Conservation (phyloP, 2,329 filamentous ascomycete genomes). For the Exserohilum rostratum region DNA sequence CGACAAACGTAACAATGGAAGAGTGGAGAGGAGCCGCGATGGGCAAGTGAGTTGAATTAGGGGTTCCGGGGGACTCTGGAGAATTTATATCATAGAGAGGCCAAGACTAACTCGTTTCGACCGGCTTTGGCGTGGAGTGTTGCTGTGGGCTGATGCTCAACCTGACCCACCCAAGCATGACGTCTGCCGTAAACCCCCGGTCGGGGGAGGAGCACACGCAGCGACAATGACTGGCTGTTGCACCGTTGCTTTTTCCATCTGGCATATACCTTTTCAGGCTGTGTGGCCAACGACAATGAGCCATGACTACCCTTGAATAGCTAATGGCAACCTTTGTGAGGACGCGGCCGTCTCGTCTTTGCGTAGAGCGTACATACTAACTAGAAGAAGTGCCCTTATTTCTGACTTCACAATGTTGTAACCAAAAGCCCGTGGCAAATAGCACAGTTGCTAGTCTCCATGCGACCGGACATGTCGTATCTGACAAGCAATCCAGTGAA, state of each 20-base stretch:
- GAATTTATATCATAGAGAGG: constrained; percentile 16
- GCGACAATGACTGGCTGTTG: neutral
- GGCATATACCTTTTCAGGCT: neutral
- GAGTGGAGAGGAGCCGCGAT: constrained; percentile 21
- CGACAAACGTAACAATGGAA: neutral
- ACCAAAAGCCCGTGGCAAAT: neutral
- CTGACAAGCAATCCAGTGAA: neutral
- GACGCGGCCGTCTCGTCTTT: neutral
- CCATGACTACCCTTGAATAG: neutral
- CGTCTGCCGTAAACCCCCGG: constrained; percentile 21
- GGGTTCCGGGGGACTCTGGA: constrained; percentile 2
- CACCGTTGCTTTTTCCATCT: neutral
- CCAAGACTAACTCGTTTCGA: constrained; percentile 17
- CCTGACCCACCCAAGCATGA: constrained; percentile 21
- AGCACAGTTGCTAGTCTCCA: neutral
- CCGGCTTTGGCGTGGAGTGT: constrained; percentile 8
- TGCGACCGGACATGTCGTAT: neutral
- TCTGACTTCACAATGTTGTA: neutral
- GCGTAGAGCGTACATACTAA: neutral
- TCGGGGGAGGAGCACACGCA: constrained; percentile 6
- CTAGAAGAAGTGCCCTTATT: neutral
- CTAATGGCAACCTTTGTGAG: neutral
- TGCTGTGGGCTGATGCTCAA: constrained; percentile 19
- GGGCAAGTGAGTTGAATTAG: constrained; percentile 1
- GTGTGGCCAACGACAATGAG: neutral